These are phyloP conservation scores for Decorospora gaudefroyi DNA, from an alignment of 2,329 filamentous ascomycete genomes.

Conservation along the genomic window DNA sequence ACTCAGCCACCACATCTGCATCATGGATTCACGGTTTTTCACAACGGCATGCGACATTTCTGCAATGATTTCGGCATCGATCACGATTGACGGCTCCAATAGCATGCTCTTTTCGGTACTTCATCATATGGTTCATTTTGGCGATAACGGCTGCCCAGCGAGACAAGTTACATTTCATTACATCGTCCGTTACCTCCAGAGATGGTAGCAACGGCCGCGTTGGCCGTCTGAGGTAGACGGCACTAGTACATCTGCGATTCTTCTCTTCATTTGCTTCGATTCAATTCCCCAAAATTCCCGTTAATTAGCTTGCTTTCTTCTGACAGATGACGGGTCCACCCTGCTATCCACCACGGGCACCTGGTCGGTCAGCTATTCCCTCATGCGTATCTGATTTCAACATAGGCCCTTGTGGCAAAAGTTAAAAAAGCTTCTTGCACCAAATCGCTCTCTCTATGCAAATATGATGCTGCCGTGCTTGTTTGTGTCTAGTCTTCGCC, in stretches of 20 bases:
- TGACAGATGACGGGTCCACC: conserved; percentile 1
- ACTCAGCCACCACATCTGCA: background rate
- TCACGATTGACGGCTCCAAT: background rate
- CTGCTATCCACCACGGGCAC: conserved; percentile 7
- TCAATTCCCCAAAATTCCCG: conserved; percentile 6
- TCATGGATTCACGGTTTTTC: background rate
- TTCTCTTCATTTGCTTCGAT: conserved; percentile 9
- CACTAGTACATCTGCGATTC: conserved; percentile 2
- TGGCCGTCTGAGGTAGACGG: background rate
- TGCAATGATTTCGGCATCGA: conserved; percentile 1
- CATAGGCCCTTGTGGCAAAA: conserved; percentile 18
- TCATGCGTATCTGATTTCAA: conserved; percentile 12
- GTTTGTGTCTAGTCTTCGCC: too few relatives aligned
- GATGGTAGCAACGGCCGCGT: conserved; percentile 1
- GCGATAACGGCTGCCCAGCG: background rate
- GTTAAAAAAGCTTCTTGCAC: conserved; percentile 19
- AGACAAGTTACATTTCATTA: conserved; percentile 2
- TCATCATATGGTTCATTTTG: background rate
- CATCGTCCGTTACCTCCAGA: conserved; percentile 1
- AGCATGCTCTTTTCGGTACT: conserved; percentile 2
- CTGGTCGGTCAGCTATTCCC: background rate
- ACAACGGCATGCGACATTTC: conserved; percentile 1
- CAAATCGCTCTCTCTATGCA: conserved; percentile 1
- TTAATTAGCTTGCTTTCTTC: conserved; percentile 2
- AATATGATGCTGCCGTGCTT: background rate